A percentile compares a stretch with the other conserved stretches of the same genome.
These are phyloP conservation scores for Stachybotrys chlorohalonatus DNA, from an alignment of 2,329 filamentous ascomycete species.

Conservation along the genomic window DNA sequence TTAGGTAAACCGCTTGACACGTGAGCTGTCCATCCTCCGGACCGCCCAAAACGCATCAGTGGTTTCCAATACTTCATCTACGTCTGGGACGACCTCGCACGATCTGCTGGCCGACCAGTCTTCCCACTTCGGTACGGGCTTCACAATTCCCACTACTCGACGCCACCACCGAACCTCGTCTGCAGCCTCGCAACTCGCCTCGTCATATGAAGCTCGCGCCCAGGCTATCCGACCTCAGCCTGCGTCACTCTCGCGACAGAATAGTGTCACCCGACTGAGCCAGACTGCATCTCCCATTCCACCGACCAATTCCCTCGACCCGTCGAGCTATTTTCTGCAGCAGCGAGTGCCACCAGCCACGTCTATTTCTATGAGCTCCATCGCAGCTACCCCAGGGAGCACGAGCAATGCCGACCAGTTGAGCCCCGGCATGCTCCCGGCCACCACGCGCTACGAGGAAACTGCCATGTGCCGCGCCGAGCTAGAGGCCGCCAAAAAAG, in stretches of 20 bases:
- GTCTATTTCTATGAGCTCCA: conserved; percentile 24
- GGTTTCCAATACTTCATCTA: conserved; percentile 56
- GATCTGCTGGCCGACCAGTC: conserved; percentile 40
- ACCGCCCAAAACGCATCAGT: conserved; percentile 58
- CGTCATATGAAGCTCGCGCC: conserved; percentile 28
- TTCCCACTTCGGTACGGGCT: conserved; percentile 47
- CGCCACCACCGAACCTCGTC: conserved; percentile 52
- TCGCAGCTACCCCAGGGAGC: conserved; percentile 31
- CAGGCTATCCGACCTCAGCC: conserved; percentile 37
- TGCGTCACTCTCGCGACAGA: conserved; percentile 41
- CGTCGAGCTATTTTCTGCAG: conserved; percentile 38
- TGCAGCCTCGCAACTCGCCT: conserved; percentile 39
- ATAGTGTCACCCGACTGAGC: conserved; percentile 46
- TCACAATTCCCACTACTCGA: conserved; percentile 45
- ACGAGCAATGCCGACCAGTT: conserved; percentile 25
- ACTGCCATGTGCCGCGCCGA: conserved; percentile 50
- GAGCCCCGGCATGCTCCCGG: conserved; percentile 46
- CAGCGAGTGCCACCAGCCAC: conserved; percentile 29
- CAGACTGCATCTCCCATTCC: conserved; percentile 39
- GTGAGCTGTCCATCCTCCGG: conserved; percentile 79
- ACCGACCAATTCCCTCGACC: conserved; percentile 33
- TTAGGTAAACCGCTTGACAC: conserved; percentile 85
- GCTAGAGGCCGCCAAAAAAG: conserved; percentile 50
- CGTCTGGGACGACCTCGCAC: conserved; percentile 43
- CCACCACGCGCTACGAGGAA: conserved; percentile 54